Base-by-base conservation (phyloP, 1,139 yeast genomes). In the Candida neerlandica region DNA sequence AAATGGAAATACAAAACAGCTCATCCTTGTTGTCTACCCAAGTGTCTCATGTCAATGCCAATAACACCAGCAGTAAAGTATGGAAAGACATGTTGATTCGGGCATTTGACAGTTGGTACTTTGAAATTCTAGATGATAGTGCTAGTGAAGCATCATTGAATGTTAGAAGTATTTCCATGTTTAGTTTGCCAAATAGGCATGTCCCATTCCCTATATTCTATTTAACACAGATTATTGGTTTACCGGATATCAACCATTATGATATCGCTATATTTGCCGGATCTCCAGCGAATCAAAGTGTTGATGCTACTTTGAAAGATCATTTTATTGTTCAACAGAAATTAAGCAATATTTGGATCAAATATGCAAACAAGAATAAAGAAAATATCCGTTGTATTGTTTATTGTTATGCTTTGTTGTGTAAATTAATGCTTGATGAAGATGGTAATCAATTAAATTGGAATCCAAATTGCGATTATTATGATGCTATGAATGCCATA, bases 191-290 rank as follows among this genome's bases (percentile, higher is more conserved):
- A 1, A 45, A 43, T 16, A 44, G 27, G 11, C 42, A 50, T 30
- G 80, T 52, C 6, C 48, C 55, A 55, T 75, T 80, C 51, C 78
- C 85, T 0, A 77, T 83, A 48, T 85, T 84, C 64, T 92, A 87
- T 58, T 72, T 88, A 65, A 84, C 91, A 0, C 94, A 87, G 61
- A 81, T 89, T 18, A 80, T 84, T 32, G 81, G 89, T 59, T 74
- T 75, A 58, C 59, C 76, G 1, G 80, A 88, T 45, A 77, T 87
- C 32, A 83, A 87, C 51, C 90, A 88, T 55, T 84, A 86, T 64
- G 96, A 89, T 64, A 80, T 87, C 50, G 88, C 87, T 48, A 84
- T 87, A 7, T 85, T 75, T 63, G 86, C 92, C 5, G 97, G 97
- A 1, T 87, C 91, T 1, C 94, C 95, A 0, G 83, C 87, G 61